phyloP scores from a whole-genome alignment of 176 grass and related monocot genomes.

The Eleusine indica region DNA sequence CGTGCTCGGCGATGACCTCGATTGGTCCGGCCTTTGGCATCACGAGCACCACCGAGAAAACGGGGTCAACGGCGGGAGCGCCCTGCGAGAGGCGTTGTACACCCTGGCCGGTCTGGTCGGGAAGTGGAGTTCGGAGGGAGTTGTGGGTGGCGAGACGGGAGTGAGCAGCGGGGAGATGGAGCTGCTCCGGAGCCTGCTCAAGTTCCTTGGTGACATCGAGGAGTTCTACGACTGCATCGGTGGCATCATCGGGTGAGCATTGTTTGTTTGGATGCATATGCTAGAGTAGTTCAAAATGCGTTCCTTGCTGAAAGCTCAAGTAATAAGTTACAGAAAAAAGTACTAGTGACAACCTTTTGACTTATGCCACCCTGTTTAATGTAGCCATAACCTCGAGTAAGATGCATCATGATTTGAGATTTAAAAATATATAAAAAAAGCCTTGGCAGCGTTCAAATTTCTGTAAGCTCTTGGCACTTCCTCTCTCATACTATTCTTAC shows the following conservation, averaged over 20 bases:
- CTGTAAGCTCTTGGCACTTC: background rate
- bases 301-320: slow-evolving; percentile 11
- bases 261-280: slow-evolving; percentile 4
- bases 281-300: slow-evolving; percentile 24
- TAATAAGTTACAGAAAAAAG: slow-evolving; percentile 13
- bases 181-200: slow-evolving; percentile 65
- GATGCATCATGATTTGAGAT: background rate
- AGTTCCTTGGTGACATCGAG: slow-evolving; percentile 69
- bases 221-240: slow-evolving; percentile 93
- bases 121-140: slow-evolving; percentile 68
- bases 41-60: slow-evolving; percentile 22
- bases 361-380: background rate
- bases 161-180: slow-evolving; percentile 34
- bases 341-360: background rate
- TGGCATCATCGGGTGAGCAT: slow-evolving; percentile 89
- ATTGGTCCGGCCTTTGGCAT: slow-evolving; percentile 40
- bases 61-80: slow-evolving; percentile 35
- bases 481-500: background rate
- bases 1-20: slow-evolving; percentile 72
- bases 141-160: slow-evolving; percentile 25
- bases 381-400: background rate
- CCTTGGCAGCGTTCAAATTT: background rate
- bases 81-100: slow-evolving; percentile 66
- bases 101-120: slow-evolving; percentile 66
- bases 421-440: background rate